A percentile compares a stretch with the other conserved stretches of the same genome.
Conservation (phyloP, 495 filamentous ascomycete species). For the Penicillium diatomitis region DNA sequence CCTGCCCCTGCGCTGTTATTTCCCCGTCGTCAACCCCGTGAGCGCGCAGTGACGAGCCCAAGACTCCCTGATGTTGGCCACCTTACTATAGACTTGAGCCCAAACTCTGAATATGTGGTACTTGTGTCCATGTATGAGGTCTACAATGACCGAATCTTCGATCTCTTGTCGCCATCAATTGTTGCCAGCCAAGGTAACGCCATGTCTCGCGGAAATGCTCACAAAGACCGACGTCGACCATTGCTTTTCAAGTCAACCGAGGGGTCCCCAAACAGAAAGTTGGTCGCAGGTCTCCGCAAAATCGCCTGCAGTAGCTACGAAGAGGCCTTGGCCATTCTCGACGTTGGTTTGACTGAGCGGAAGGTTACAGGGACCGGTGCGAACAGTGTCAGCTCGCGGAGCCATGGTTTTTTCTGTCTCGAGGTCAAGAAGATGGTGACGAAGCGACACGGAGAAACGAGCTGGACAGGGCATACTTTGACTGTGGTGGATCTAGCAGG, state of each 20-base stretch:
- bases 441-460: conserved; percentile 38
- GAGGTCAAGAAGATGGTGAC: conserved; percentile 78
- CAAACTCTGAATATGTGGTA: conserved; percentile 74
- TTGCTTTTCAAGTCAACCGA: conserved; percentile 86
- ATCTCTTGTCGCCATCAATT: conserved; percentile 60
- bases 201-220: conserved; percentile 31
- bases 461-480: conserved; percentile 72
- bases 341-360: conserved; percentile 79
- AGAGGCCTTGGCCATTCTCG: conserved; percentile 84
- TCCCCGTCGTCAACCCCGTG: conserved; percentile 48
- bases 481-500: conserved; percentile 92
- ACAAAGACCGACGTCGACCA: conserved; percentile 66
- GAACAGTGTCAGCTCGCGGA: conserved; percentile 80
- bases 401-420: conserved; percentile 93
- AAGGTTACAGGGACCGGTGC: conserved; percentile 83
- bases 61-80: conserved; percentile 66
- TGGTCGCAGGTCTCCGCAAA: conserved; percentile 86
- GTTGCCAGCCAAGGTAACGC: conserved; percentile 29
- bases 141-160: conserved; percentile 96
- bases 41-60: conserved; percentile 56
- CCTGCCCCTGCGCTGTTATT: conserved; percentile 38
- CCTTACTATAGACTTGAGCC: conserved; percentile 56
- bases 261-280: conserved; percentile 71
- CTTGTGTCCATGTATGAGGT: conserved; percentile 98
- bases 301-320: conserved; percentile 76